Percentiles rank a stretch among this genome's conserved stretches.
Conservation (phyloP, 2,329 filamentous ascomycete genomes). For the Colletotrichum liriopes region DNA sequence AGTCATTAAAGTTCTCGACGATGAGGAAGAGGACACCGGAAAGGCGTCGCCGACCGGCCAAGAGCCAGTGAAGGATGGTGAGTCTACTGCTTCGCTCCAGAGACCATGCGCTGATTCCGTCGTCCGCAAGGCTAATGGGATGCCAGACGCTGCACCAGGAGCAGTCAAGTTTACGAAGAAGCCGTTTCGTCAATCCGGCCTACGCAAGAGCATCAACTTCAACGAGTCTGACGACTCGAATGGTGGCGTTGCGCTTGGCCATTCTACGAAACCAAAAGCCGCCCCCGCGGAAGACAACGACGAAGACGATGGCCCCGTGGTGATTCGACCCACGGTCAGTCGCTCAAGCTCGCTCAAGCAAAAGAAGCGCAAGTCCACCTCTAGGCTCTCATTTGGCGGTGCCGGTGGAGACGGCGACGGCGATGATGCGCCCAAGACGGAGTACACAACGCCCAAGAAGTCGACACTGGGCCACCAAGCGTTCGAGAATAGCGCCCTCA, state of each 20-base stretch:
- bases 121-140: conserved; percentile 42
- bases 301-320: conserved; percentile 63
- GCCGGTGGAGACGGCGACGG: conserved; percentile 64
- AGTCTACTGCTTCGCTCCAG: conserved; percentile 47
- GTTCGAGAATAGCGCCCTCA: conserved; percentile 77
- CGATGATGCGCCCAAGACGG: conserved; percentile 66
- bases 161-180: conserved; percentile 58
- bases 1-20: conserved; percentile 80
- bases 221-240: conserved; percentile 52
- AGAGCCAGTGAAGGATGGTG: conserved; percentile 55
- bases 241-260: conserved; percentile 20
- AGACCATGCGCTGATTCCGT: conserved; percentile 47
- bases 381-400: conserved; percentile 82
- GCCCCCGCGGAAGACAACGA: conserved; percentile 55
- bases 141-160: conserved; percentile 29
- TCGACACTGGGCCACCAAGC: conserved; percentile 74
- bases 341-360: conserved; percentile 68
- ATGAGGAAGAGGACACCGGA: conserved; percentile 65
- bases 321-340: conserved; percentile 64
- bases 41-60: conserved; percentile 45
- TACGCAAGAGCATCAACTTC: conserved; percentile 70
- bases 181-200: conserved; percentile 70
- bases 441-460: conserved; percentile 75
- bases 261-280: conserved; percentile 39
- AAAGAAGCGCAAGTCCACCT: conserved; percentile 77